Evolutionary conservation across 352 stramenopile genomes (phyloP).

Genomic region (Phytophthora boehmeriae): DNA sequence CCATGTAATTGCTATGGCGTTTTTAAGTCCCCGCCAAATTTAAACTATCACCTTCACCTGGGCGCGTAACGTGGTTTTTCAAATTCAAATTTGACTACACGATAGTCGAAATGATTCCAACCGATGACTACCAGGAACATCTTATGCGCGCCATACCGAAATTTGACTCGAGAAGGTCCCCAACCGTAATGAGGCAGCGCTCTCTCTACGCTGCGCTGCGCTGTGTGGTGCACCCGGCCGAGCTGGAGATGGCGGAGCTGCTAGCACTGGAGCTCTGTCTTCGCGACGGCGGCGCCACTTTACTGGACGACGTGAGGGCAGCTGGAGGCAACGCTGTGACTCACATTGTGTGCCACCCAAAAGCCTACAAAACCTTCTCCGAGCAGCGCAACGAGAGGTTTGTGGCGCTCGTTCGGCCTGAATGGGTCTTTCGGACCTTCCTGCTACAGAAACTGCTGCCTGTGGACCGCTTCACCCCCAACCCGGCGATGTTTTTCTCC

Average conservation of each 20-base stretch:
- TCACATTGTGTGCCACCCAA: conserved; percentile 76
- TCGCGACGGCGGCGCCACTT: conserved; percentile 58
- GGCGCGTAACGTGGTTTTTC: conserved; percentile 8
- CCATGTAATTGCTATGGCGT: no score
- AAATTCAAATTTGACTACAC: not conserved
- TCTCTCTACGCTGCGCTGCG: conserved; percentile 50
- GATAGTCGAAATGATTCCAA: not conserved
- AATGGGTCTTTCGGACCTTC: conserved; percentile 84
- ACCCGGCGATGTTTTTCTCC: conserved; percentile 79
- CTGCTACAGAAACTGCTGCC: conserved; percentile 66
- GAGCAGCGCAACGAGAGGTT: conserved; percentile 65
- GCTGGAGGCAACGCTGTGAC: conserved; percentile 40
- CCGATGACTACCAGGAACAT: not conserved
- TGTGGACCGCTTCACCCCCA: conserved; percentile 76
- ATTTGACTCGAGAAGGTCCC: not conserved
- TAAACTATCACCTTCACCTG: conserved; percentile 3
- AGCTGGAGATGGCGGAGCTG: conserved; percentile 43
- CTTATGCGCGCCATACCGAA: not conserved
- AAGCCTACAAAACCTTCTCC: conserved; percentile 55
- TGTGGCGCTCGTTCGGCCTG: conserved; percentile 72
- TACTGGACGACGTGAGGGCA: conserved; percentile 38
- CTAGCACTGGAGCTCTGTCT: conserved; percentile 63
- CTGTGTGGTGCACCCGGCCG: conserved; percentile 62
- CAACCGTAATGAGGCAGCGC: conserved; percentile 57
- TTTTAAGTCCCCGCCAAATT: conserved; percentile 14